phyloP scores from a whole-genome alignment of 2,329 filamentous ascomycete genomes.

The Colletotrichum graminicola region DNA sequence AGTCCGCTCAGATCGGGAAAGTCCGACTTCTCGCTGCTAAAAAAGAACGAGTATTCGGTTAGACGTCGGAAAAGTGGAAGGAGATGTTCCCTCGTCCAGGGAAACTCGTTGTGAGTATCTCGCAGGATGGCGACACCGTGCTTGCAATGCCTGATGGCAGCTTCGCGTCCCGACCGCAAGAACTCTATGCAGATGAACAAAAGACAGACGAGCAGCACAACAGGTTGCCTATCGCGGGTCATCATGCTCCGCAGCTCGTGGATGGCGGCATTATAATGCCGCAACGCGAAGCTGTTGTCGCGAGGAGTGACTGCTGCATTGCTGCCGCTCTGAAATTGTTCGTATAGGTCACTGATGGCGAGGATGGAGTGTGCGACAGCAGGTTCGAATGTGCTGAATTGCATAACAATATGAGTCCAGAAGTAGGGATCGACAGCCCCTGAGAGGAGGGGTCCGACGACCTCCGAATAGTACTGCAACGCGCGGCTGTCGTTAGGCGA shows the following conservation, averaged over 20 bases:
- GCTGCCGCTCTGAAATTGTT: conserved; percentile 44
- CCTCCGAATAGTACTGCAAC: conserved; percentile 51
- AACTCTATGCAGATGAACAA: conserved; percentile 69
- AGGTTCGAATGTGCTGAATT: conserved; percentile 59
- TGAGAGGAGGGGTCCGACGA: conserved; percentile 53
- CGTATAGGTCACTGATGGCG: conserved; percentile 62
- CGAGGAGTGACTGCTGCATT: neutral
- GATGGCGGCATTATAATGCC: conserved; percentile 64
- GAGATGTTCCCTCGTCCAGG: conserved; percentile 33
- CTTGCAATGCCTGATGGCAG: conserved; percentile 36
- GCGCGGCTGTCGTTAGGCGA: conserved; percentile 42
- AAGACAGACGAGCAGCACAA: conserved; percentile 60
- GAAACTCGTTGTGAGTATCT: conserved; percentile 26
- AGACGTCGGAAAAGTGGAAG: conserved; percentile 33
- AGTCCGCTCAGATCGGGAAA: conserved; percentile 42
- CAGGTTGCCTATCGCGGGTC: conserved; percentile 41
- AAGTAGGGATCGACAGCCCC: conserved; percentile 58
- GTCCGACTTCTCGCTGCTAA: conserved; percentile 34
- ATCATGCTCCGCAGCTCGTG: conserved; percentile 55
- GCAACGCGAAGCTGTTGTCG: conserved; percentile 52
- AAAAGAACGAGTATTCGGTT: conserved; percentile 28
- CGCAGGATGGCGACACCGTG: conserved; percentile 35
- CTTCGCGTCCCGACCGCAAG: conserved; percentile 49
- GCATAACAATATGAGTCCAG: conserved; percentile 60
- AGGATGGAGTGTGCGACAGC: conserved; percentile 63